Conservation (phyloP, 306 rosid genomes). For the Castanea sativa region DNA sequence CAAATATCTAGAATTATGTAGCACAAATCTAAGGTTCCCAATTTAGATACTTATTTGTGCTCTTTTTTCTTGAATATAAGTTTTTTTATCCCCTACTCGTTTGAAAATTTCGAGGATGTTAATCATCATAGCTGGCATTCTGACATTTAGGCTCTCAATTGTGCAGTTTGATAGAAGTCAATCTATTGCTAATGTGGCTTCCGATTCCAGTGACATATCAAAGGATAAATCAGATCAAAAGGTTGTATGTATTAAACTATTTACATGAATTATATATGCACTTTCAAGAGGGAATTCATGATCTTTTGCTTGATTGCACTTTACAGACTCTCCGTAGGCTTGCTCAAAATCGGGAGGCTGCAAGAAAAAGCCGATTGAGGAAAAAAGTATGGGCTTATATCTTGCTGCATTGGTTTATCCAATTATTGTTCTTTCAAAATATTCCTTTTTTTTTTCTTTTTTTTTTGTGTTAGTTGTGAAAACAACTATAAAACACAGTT, state of each 20-base stretch:
- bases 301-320: slow-evolving; percentile 5
- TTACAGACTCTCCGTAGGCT: slow-evolving; percentile 92
- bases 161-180: slow-evolving; percentile 67
- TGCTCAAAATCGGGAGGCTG: slow-evolving; percentile 99
- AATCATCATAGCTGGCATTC: slow-evolving; percentile 10
- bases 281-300: slow-evolving; percentile 14
- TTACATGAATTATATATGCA: slow-evolving; percentile 5
- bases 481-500: neutral
- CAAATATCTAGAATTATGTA: neutral
- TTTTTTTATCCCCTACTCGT: slow-evolving; percentile 7
- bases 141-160: slow-evolving; percentile 34
- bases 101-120: slow-evolving; percentile 3
- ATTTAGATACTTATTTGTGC: neutral
- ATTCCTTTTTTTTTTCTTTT: neutral
- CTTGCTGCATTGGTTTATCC: neutral
- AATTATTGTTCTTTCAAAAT: neutral
- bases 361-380: slow-evolving; percentile 92
- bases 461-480: neutral
- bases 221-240: slow-evolving; percentile 93
- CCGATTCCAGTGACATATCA: slow-evolving; percentile 91
- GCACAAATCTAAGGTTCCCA: neutral
- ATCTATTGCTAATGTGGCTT: slow-evolving; percentile 51
- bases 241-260: slow-evolving; percentile 42
- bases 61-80: neutral
- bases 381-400: slow-evolving; percentile 60